phyloP scores from a whole-genome alignment of 2,329 filamentous ascomycete species.

The Botrytis cinerea region DNA sequence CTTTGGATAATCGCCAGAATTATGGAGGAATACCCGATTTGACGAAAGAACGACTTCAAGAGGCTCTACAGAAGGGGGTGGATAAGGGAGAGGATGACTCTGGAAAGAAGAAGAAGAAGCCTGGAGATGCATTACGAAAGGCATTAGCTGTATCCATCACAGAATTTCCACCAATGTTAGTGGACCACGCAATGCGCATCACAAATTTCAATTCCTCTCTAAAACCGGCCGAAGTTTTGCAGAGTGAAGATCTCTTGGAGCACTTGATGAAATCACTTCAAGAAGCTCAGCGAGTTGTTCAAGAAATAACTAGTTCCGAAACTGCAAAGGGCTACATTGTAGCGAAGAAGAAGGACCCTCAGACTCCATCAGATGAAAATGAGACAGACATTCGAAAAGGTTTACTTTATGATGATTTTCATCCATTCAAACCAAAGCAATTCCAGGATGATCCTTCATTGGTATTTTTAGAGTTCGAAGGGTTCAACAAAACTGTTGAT shows the following conservation, averaged over 20 bases:
- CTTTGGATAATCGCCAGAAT: slow-evolving; percentile 80
- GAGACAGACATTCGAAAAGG: slow-evolving; percentile 43
- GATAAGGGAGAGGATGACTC: slow-evolving; percentile 56
- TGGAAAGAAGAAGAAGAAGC: slow-evolving; percentile 71
- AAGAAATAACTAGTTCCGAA: slow-evolving; percentile 66
- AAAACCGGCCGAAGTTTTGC: slow-evolving; percentile 69
- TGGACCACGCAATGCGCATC: slow-evolving; percentile 79
- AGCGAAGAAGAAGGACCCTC: slow-evolving; percentile 59
- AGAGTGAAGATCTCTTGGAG: slow-evolving; percentile 63
- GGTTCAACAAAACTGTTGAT: slow-evolving; percentile 91
- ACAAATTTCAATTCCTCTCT: slow-evolving; percentile 68
- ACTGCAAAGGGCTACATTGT: slow-evolving; percentile 83
- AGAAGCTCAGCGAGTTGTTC: slow-evolving; percentile 69
- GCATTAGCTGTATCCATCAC: slow-evolving; percentile 81
- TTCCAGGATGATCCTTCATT: slow-evolving; percentile 67
- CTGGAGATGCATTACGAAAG: slow-evolving; percentile 74
- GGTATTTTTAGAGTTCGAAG: slow-evolving; percentile 73
- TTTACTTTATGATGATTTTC: slow-evolving; percentile 89
- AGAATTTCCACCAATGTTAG: slow-evolving; percentile 82
- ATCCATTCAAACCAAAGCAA: slow-evolving; percentile 84
- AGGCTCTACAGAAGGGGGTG: slow-evolving; percentile 67
- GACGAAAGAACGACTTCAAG: slow-evolving; percentile 70
- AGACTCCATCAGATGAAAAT: slow-evolving; percentile 37
- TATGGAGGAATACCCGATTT: slow-evolving; percentile 72
- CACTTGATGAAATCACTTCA: slow-evolving; percentile 67